Evolutionary conservation across 768 basidiomycete species (phyloP).

Genomic region (Leccinellum rugosiceps): DNA sequence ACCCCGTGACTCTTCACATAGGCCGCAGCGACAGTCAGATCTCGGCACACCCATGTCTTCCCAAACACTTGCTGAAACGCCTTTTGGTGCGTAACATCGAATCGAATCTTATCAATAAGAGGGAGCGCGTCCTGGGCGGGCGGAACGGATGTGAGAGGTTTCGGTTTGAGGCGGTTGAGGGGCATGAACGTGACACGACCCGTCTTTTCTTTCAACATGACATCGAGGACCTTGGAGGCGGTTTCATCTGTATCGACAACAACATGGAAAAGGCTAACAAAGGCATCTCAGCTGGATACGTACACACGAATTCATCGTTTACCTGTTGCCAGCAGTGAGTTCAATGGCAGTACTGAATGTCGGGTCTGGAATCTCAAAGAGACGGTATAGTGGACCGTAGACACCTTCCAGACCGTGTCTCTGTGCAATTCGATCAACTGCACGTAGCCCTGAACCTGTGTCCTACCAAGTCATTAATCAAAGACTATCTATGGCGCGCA

Average conservation of each 20-base stretch:
- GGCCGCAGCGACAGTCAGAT: conserved; percentile 87
- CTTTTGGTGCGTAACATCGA: conserved; percentile 63
- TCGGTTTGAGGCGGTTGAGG: conserved; percentile 88
- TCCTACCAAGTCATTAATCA: conserved; percentile 51
- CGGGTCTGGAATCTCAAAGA: conserved; percentile 85
- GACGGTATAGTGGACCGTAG: conserved; percentile 89
- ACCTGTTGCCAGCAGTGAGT: conserved; percentile 95
- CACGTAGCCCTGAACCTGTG: conserved; percentile 82
- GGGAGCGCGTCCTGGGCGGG: conserved; percentile 76
- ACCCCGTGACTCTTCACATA: conserved; percentile 94
- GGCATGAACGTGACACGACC: conserved; percentile 99
- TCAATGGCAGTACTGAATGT: conserved; percentile 93
- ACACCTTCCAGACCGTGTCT: conserved; percentile 76
- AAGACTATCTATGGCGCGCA: neutral
- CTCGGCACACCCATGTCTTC: conserved; percentile 93
- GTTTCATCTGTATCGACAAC: conserved; percentile 97
- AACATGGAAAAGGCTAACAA: conserved; percentile 79
- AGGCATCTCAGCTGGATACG: conserved; percentile 3
- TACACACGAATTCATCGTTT: neutral
- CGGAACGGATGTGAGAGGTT: conserved; percentile 52
- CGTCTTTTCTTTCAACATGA: conserved; percentile 90
- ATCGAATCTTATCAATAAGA: conserved; percentile 78
- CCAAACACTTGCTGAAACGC: conserved; percentile 98
- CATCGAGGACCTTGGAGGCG: conserved; percentile 83
- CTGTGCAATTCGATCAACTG: conserved; percentile 82